A percentile compares a stretch with the other conserved stretches of the same genome.
These are phyloP conservation scores for Metschnikowia lachancei DNA, from an alignment of 805 yeast species.

Conservation along the genomic window DNA sequence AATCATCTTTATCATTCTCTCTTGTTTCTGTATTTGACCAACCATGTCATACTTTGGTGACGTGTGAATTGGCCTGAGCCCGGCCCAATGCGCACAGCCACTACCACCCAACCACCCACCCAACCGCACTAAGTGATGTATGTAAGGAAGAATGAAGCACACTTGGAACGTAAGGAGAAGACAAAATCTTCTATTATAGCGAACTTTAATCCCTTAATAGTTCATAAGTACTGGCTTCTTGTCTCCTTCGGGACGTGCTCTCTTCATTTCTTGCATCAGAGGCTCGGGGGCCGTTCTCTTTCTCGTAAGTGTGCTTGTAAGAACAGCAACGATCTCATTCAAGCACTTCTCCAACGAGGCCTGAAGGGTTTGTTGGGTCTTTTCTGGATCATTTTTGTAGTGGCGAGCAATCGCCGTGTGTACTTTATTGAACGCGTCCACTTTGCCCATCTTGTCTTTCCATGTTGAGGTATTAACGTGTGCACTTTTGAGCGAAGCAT, in stretches of 20 bases:
- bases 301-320: slow-evolving; percentile 1
- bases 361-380: not conserved
- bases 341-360: slow-evolving; percentile 4
- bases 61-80: too few relatives aligned
- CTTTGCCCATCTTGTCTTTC: slow-evolving; percentile 3
- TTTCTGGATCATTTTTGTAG: not conserved
- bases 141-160: too few relatives aligned
- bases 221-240: slow-evolving; percentile 21
- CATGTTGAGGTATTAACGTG: slow-evolving; percentile 2
- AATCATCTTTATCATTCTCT: too few relatives aligned
- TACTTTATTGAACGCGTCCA: slow-evolving; percentile 6
- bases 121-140: too few relatives aligned
- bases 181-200: not conserved
- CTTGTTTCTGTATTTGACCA: too few relatives aligned
- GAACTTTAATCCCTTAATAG: slow-evolving; percentile 8
- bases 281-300: slow-evolving; percentile 11
- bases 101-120: too few relatives aligned
- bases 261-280: slow-evolving; percentile 9
- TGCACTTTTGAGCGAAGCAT: not conserved
- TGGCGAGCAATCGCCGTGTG: not conserved
- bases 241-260: slow-evolving; percentile 11
- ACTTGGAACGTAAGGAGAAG: too few relatives aligned
- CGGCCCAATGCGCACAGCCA: too few relatives aligned
- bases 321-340: slow-evolving; percentile 1
- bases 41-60: too few relatives aligned